Conservation (phyloP, 345 rosid genomes). For the Brassica juncea region DNA sequence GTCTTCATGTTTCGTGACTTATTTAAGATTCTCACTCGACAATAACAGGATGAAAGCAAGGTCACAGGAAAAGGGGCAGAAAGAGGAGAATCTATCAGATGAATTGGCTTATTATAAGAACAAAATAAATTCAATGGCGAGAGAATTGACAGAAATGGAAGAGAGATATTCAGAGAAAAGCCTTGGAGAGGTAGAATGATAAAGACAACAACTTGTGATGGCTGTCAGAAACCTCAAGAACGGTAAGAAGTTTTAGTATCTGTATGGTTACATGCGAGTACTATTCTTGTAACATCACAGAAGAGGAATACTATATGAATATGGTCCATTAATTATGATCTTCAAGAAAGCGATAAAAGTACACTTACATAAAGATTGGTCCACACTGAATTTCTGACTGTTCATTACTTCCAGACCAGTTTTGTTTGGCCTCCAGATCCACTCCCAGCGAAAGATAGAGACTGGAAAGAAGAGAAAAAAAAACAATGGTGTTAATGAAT, state of each 20-base stretch:
- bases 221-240: conserved; percentile 74
- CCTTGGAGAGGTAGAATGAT: conserved; percentile 89
- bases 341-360: background rate
- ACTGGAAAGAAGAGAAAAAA: conserved; percentile 46
- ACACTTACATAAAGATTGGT: conserved; percentile 15
- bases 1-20: background rate
- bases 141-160: conserved; percentile 91
- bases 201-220: conserved; percentile 91
- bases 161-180: conserved; percentile 90
- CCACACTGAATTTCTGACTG: background rate
- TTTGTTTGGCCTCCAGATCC: conserved; percentile 69
- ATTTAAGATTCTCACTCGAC: background rate
- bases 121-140: conserved; percentile 70
- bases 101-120: conserved; percentile 56
- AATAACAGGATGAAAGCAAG: conserved; percentile 44
- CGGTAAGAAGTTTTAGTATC: conserved; percentile 57
- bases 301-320: background rate
- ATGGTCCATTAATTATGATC: background rate
- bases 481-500: background rate
- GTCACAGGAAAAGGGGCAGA: conserved; percentile 36
- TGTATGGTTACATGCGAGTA: conserved; percentile 31
- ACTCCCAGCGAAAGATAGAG: conserved; percentile 54
- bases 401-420: conserved; percentile 68
- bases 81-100: conserved; percentile 43
- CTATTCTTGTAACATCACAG: conserved; percentile 18